These are phyloP conservation scores for Dipteronia sinensis DNA, from an alignment of 345 rosid genomes.

Conservation along the genomic window DNA sequence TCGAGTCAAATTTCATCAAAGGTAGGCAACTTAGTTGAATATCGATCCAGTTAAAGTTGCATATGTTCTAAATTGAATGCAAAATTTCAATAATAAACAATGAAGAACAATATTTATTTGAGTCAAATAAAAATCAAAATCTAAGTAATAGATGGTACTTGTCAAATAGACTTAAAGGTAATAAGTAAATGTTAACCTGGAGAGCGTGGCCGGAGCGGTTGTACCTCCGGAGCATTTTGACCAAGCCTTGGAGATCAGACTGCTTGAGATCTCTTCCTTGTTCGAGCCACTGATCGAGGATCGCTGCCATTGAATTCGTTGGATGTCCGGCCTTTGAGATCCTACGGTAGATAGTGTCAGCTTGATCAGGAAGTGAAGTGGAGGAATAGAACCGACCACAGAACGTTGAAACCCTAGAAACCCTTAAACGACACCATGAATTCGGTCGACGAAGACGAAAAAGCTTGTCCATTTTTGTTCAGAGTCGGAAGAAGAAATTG, in stretches of 20 bases:
- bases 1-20: no score
- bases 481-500: background rate
- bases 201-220: slow-evolving; percentile 53
- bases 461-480: slow-evolving; percentile 3
- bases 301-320: slow-evolving; percentile 30
- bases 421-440: background rate
- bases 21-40: no score
- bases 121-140: background rate
- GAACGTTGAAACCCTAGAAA: slow-evolving; percentile 6
- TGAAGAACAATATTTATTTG: background rate
- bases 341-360: slow-evolving; percentile 39
- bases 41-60: no score
- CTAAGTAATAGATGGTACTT: no score
- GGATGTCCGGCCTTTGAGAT: slow-evolving; percentile 41
- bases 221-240: slow-evolving; percentile 44
- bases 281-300: slow-evolving; percentile 59
- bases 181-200: slow-evolving; percentile 32
- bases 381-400: slow-evolving; percentile 21
- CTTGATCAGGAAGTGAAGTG: slow-evolving; percentile 19
- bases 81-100: no score
- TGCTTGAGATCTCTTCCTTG: slow-evolving; percentile 38
- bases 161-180: no score
- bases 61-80: no score
- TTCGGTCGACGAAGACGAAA: slow-evolving; percentile 10
- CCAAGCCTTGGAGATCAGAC: slow-evolving; percentile 31